phyloP scores from a whole-genome alignment of 805 yeast species.

The Saccharomycopsis selenospora region DNA sequence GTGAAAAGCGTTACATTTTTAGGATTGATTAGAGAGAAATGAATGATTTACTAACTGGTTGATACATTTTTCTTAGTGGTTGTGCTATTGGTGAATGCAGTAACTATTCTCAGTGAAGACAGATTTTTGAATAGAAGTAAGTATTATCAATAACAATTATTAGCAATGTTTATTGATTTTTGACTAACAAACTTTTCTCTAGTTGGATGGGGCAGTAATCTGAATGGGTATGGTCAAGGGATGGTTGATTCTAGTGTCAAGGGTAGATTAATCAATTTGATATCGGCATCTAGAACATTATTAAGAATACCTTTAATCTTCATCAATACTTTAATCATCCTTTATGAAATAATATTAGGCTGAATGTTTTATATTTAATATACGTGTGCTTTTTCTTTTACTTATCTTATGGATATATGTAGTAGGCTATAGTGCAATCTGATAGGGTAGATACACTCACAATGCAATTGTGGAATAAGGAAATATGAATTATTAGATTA shows the following conservation, averaged over 20 bases:
- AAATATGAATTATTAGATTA: too few species aligned
- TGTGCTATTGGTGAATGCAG: constrained; percentile 46
- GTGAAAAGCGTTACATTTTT: background rate
- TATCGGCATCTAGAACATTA: constrained; percentile 52
- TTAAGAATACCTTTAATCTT: constrained; percentile 50
- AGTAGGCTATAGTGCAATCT: too few species aligned
- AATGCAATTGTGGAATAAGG: too few species aligned
- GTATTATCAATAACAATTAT: constrained; percentile 21
- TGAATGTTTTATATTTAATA: too few species aligned
- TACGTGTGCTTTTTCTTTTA: too few species aligned
- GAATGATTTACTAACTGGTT: constrained; percentile 21
- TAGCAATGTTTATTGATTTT: too few species aligned
- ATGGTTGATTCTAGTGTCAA: constrained; percentile 33
- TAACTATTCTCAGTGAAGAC: constrained; percentile 55
- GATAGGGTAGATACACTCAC: too few species aligned
- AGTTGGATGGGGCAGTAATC: constrained; percentile 26
- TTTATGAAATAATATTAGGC: constrained; percentile 48
- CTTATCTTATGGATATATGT: too few species aligned
- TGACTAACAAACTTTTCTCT: constrained; percentile 12
- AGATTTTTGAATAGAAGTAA: constrained; percentile 47
- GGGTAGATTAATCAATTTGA: constrained; percentile 42
- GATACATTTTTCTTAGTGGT: constrained; percentile 30
- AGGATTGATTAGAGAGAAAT: too few species aligned
- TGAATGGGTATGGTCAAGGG: constrained; percentile 7
- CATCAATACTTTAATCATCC: constrained; percentile 42